Percentiles rank a stretch among this genome's conserved stretches.
Conservation (phyloP, 495 filamentous ascomycete species). For the Clohesyomyces aquaticus region DNA sequence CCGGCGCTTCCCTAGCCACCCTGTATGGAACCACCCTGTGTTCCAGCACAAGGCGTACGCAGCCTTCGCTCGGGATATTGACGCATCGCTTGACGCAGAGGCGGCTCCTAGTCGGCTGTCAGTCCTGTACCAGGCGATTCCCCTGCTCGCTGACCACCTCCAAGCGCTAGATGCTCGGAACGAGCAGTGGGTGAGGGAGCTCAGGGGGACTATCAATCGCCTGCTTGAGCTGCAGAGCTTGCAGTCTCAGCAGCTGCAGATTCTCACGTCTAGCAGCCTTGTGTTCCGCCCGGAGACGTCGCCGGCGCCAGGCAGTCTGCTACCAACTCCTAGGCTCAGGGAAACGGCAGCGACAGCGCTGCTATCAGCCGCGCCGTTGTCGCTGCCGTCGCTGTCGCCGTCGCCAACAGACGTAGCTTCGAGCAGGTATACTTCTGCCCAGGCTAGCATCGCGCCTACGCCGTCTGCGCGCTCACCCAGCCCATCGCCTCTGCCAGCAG, state of each 20-base stretch:
- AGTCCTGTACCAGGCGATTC: too few species aligned
- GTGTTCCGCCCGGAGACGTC: constrained; percentile 13
- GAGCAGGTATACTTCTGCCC: too few species aligned
- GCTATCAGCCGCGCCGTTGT: too few species aligned
- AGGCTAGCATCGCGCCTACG: too few species aligned
- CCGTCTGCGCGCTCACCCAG: too few species aligned
- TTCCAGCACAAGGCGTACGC: constrained; percentile 16
- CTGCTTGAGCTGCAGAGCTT: constrained; percentile 2
- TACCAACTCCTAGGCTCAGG: background rate
- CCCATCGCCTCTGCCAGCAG: too few species aligned
- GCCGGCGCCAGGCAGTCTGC: background rate
- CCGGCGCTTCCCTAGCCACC: constrained; percentile 7
- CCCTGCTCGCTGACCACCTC: too few species aligned
- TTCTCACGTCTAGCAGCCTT: constrained; percentile 11
- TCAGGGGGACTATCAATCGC: background rate
- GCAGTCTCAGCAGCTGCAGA: constrained; percentile 12
- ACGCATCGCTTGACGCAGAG: background rate
- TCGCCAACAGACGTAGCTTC: background rate
- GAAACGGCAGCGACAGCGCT: too few species aligned
- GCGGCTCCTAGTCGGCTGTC: too few species aligned
- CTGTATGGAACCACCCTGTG: constrained; percentile 21
- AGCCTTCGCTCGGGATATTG: constrained; percentile 3
- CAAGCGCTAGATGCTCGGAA: too few species aligned
- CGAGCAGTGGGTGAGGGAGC: background rate
- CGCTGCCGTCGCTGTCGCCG: background rate